These are phyloP conservation scores for Retiboletus flavoniger DNA, from an alignment of 1,284 basidiomycete species.

Conservation along the genomic window DNA sequence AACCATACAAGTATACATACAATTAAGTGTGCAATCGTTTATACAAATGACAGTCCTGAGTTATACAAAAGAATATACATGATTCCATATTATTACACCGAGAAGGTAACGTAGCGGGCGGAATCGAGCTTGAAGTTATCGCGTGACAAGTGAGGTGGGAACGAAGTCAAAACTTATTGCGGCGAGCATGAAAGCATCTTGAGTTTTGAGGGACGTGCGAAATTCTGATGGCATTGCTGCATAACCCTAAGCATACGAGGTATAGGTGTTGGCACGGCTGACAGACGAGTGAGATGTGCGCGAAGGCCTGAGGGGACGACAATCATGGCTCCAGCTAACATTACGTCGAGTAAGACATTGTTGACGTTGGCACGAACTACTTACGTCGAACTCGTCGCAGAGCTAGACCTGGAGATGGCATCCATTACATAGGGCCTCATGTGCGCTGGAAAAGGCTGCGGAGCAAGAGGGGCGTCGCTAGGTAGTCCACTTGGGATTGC, in stretches of 20 bases:
- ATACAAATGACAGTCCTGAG: constrained; percentile 24
- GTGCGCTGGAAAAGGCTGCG: constrained; percentile 30
- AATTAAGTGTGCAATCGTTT: constrained; percentile 23
- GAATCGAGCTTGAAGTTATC: constrained; percentile 22
- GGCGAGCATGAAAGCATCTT: constrained; percentile 28
- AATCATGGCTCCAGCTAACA: constrained; percentile 34
- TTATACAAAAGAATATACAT: constrained; percentile 38
- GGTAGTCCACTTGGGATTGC: constrained; percentile 20
- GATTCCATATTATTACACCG: constrained; percentile 31
- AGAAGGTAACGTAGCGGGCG: constrained; percentile 18
- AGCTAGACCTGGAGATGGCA: constrained; percentile 34
- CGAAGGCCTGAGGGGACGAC: constrained; percentile 20
- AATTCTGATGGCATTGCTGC: neutral
- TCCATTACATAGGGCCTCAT: constrained; percentile 23
- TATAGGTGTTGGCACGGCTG: constrained; percentile 18
- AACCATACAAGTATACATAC: constrained; percentile 25
- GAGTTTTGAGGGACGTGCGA: constrained; percentile 11
- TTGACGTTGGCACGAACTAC: constrained; percentile 8
- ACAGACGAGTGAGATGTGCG: constrained; percentile 13
- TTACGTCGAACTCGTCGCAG: constrained; percentile 39
- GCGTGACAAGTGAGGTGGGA: constrained; percentile 13
- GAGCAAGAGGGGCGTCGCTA: constrained; percentile 28
- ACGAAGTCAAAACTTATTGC: constrained; percentile 1
- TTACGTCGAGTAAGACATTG: constrained; percentile 5
- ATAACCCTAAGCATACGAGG: constrained; percentile 22